Conservation (phyloP, 495 filamentous ascomycete genomes). For the Annulohypoxylon nitens region DNA sequence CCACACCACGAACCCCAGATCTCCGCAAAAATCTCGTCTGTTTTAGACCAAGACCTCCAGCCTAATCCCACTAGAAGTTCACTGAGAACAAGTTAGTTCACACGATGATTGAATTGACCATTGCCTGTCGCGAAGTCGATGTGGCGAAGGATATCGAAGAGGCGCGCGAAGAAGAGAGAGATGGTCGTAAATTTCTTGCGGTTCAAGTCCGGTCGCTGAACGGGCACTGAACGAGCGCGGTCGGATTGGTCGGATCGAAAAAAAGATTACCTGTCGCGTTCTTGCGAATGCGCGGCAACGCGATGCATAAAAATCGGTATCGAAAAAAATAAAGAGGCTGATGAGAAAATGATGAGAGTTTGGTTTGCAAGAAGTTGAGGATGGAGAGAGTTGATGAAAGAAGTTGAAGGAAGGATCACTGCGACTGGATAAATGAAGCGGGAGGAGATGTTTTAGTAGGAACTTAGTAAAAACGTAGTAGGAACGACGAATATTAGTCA, state of each 20-base stretch:
- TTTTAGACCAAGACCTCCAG: conserved; percentile 51
- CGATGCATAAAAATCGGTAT: conserved; percentile 23
- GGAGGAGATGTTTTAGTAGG: conserved; percentile 29
- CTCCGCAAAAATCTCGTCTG: conserved; percentile 49
- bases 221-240: conserved; percentile 4
- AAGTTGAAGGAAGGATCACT: conserved; percentile 23
- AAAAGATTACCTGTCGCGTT: conserved; percentile 2
- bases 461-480: too few relatives aligned
- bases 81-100: conserved; percentile 42
- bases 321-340: conserved; percentile 18
- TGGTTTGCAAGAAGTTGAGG: conserved; percentile 23
- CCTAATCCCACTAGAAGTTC: conserved; percentile 47
- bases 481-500: conserved; percentile 26
- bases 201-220: background rate
- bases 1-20: conserved; percentile 46
- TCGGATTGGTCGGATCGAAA: background rate
- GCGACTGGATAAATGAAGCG: conserved; percentile 30
- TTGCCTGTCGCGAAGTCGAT: conserved; percentile 10
- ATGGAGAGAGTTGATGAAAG: conserved; percentile 5
- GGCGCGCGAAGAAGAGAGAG: background rate
- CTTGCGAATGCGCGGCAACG: background rate
- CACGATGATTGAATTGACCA: conserved; percentile 27
- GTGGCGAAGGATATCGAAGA: conserved; percentile 2
- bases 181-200: background rate
- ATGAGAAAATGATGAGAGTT: conserved; percentile 29